Percentiles rank a stretch among this genome's conserved stretches.
Conservation (phyloP, 257 asterid species). For the Solanum pinnatisectum region DNA sequence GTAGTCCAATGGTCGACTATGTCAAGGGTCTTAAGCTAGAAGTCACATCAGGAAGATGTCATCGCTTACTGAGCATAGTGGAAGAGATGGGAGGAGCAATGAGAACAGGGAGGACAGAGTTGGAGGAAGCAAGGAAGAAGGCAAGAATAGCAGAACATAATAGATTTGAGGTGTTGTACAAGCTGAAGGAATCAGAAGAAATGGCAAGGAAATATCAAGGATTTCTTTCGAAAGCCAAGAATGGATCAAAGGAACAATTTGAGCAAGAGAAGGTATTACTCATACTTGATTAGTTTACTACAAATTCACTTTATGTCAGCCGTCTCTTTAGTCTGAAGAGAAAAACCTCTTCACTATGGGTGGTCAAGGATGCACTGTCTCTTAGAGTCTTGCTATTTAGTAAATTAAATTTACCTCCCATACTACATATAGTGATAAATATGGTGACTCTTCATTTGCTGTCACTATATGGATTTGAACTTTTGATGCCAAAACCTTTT, state of each 20-base stretch:
- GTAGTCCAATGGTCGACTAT: slow-evolving; percentile 63
- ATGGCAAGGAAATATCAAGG: slow-evolving; percentile 19
- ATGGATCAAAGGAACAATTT: slow-evolving; percentile 8
- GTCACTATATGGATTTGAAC: neutral
- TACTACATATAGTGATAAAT: neutral
- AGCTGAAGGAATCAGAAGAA: slow-evolving; percentile 41
- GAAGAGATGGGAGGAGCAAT: slow-evolving; percentile 54
- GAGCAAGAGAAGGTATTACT: slow-evolving; percentile 34
- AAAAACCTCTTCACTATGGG: neutral
- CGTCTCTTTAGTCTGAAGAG: neutral
- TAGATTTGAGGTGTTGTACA: slow-evolving; percentile 31
- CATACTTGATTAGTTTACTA: neutral
- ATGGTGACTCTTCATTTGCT: neutral
- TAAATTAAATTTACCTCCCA: neutral
- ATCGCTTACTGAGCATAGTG: slow-evolving; percentile 36
- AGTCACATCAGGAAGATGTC: slow-evolving; percentile 41
- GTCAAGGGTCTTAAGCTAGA: slow-evolving; percentile 51
- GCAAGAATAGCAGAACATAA: slow-evolving; percentile 36
- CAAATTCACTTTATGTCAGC: neutral
- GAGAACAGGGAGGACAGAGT: slow-evolving; percentile 36
- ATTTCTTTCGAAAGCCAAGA: slow-evolving; percentile 15
- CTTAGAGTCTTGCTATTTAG: neutral
- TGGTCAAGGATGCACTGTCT: neutral
- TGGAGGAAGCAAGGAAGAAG: slow-evolving; percentile 54
- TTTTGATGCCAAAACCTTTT: neutral